Evolutionary conservation across 805 yeast genomes (phyloP), one percentile per base, ranked within the genome.

Genomic region (Candida rishiriensis): DNA sequence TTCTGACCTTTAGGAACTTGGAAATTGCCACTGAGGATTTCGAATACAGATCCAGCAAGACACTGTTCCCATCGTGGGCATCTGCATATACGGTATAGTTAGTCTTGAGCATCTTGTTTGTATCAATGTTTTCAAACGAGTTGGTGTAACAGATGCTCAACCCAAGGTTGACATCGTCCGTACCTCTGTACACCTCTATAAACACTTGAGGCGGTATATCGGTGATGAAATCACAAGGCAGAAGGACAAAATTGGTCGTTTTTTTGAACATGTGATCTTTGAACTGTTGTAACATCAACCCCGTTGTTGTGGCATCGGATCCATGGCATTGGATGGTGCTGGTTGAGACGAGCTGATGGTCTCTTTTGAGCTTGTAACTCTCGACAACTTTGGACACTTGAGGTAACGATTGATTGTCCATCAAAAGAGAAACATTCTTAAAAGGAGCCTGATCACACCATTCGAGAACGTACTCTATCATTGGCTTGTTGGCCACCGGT

Each of bases 141-240:
- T 90, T 90, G 48, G 75, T 71, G 69, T 89, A 90, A 60, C 79
- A 80, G n/a, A 88, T 79, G 32, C 85, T 73, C 66, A 88, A 72
- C 8, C 95, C 93, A 38, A 85, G 64, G 50, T 86, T 88, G 28
- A 71, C 66, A 34, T 77, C 83, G 17, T 76, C 78, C 55, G 82
- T 80, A 52, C 82, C 82, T 56, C 97, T 73, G 62, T 83, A 90
- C 40, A 84, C 85, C 58, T 91, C 96, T 37, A 89, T 79, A 29
- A 93, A 72, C 15, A 84, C 83, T 56, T 87, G 91, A 10, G 98
- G 96, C 3, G 96, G 96, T 33, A 91, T 70, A 60, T 90, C 91
- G 2, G 98, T 89, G 42, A 95, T 72, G 60, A 93, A 87, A 63
- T 95, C 99, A 68, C 97, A 91, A 8, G 98, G 97, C 43, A 93